These are phyloP conservation scores for Calonectria pteridis DNA, from an alignment of 2,329 filamentous ascomycete species.

Conservation along the genomic window DNA sequence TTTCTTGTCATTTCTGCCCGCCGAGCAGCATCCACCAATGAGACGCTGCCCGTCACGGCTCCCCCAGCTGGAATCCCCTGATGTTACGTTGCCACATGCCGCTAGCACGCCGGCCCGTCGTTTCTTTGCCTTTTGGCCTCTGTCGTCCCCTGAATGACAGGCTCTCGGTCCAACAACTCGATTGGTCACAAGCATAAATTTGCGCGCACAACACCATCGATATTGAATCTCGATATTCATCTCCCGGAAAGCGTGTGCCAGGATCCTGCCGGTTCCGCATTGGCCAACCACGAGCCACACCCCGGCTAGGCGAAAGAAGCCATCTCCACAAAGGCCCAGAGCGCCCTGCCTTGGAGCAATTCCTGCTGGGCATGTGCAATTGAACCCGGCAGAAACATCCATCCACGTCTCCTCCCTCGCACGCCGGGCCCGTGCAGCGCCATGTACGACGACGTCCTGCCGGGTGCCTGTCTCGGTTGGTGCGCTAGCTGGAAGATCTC, in stretches of 20 bases:
- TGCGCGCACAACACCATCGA: slow-evolving; percentile 16
- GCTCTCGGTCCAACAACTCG: slow-evolving; percentile 1
- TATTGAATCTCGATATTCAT: slow-evolving; percentile 27
- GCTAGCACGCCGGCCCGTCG: neutral
- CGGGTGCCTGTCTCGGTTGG: slow-evolving; percentile 12
- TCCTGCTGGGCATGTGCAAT: slow-evolving; percentile 4
- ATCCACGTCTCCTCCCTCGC: slow-evolving; percentile 7
- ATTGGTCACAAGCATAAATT: slow-evolving; percentile 22
- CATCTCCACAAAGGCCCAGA: neutral
- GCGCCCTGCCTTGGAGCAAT: neutral
- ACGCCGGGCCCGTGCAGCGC: slow-evolving; percentile 8
- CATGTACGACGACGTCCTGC: neutral
- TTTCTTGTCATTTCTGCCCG: slow-evolving; percentile 16
- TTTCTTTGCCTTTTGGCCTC: neutral
- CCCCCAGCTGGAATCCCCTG: neutral
- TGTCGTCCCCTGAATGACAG: slow-evolving; percentile 2
- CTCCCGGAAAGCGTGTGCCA: slow-evolving; percentile 8
- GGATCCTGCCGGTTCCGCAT: neutral
- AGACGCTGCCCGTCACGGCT: slow-evolving; percentile 21
- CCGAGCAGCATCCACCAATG: slow-evolving; percentile 25
- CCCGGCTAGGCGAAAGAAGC: slow-evolving; percentile 1
- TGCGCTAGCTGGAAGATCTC: slow-evolving; percentile 36
- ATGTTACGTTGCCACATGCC: neutral
- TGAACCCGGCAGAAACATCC: slow-evolving; percentile 13
- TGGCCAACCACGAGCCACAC: slow-evolving; percentile 4